Evolutionary conservation across 2,329 filamentous ascomycete genomes (phyloP).

Genomic region (Immersiporthe knoxdaviesiana): DNA sequence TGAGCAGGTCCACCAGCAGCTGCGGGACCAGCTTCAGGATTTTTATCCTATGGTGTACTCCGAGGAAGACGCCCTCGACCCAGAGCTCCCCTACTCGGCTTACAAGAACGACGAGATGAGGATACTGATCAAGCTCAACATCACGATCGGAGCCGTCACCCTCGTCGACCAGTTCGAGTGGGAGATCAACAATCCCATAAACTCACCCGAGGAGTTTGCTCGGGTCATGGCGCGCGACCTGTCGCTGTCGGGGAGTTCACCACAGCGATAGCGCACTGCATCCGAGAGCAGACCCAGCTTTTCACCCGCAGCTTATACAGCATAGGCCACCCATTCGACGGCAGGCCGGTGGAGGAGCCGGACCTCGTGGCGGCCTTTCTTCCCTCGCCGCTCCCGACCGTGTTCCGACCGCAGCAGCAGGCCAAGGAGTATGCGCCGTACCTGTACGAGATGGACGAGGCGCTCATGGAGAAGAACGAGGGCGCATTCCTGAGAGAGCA

Average conservation of each 20-base stretch:
- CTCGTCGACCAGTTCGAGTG: conserved; percentile 98
- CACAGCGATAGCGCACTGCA: conserved; percentile 96
- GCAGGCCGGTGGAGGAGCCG: conserved; percentile 87
- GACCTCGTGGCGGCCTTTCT: conserved; percentile 87
- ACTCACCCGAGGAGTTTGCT: conserved; percentile 94
- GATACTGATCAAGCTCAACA: conserved; percentile 92
- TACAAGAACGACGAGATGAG: conserved; percentile 99
- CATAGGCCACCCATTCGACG: conserved; percentile 92
- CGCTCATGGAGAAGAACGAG: conserved; percentile 87
- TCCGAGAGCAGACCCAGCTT: conserved; percentile 91
- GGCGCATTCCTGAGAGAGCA: conserved; percentile 93
- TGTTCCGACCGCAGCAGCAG: conserved; percentile 88
- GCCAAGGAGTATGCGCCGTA: conserved; percentile 95
- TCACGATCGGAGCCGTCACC: conserved; percentile 93
- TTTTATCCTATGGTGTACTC: conserved; percentile 92
- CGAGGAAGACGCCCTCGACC: conserved; percentile 87
- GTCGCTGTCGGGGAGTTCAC: conserved; percentile 94
- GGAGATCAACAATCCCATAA: conserved; percentile 95
- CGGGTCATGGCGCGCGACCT: conserved; percentile 86
- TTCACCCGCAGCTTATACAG: conserved; percentile 94
- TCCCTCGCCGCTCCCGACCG: conserved; percentile 76
- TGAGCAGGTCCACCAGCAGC: conserved; percentile 66
- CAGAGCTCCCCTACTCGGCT: conserved; percentile 84
- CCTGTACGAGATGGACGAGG: conserved; percentile 90
- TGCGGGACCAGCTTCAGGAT: conserved; percentile 88